phyloP scores from a whole-genome alignment of 2,329 filamentous ascomycete species.

The Chrysoporthe puriensis region DNA sequence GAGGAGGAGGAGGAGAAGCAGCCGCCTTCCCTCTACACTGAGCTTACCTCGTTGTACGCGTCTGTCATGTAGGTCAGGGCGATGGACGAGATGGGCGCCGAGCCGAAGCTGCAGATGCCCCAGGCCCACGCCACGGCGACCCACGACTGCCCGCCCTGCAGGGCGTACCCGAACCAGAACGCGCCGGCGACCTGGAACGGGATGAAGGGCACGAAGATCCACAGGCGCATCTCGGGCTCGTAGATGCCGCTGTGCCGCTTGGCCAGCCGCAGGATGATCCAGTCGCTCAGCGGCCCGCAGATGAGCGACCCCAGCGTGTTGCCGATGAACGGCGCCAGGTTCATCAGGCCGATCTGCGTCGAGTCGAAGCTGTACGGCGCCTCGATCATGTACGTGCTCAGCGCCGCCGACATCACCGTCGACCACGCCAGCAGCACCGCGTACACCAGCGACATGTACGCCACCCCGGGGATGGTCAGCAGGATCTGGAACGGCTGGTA shows the following conservation, averaged over 20 bases:
- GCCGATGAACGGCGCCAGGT: conserved; percentile 28
- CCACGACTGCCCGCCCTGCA: conserved; percentile 27
- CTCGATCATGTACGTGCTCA: conserved; percentile 27
- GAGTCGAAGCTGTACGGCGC: conserved; percentile 27
- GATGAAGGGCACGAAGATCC: conserved; percentile 33
- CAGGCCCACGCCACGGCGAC: conserved; percentile 25
- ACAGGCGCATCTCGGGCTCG: conserved; percentile 44
- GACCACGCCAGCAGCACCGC: conserved; percentile 28
- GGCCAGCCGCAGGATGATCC: conserved; percentile 39
- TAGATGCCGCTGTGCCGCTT: conserved; percentile 41
- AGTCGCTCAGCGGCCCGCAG: conserved; percentile 40
- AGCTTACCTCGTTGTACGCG: conserved; percentile 29
- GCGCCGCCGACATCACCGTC: conserved; percentile 26
- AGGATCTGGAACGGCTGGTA: conserved; percentile 29
- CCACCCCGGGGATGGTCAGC: conserved; percentile 28
- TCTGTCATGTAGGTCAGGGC: conserved; percentile 29
- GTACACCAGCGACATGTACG: conserved; percentile 28
- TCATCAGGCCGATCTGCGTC: conserved; percentile 29
- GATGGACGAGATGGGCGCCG: conserved; percentile 26
- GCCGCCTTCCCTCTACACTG: too few species aligned
- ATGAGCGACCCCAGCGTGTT: conserved; percentile 39
- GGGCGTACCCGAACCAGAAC: conserved; percentile 29
- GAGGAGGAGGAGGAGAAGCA: too few species aligned
- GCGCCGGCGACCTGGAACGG: conserved; percentile 28
- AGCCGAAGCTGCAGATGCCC: conserved; percentile 25